Conservation (phyloP, 2,329 filamentous ascomycete genomes). For the Grosmannia serpens region DNA sequence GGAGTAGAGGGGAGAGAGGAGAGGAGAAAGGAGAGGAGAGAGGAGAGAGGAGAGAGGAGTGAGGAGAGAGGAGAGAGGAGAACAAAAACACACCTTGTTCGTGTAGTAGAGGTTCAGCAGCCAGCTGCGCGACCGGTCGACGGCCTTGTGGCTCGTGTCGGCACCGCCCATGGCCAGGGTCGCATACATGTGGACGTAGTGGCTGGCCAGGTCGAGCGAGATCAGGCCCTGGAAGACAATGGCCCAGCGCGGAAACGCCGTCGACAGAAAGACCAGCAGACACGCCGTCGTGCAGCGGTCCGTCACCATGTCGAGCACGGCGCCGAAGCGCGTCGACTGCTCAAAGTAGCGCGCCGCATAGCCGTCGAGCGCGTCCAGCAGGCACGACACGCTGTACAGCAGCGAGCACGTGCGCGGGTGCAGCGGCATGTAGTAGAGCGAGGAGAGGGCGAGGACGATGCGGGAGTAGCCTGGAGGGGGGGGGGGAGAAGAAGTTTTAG, state of each 20-base stretch:
- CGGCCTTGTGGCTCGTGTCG: constrained; percentile 80
- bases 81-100: constrained; percentile 76
- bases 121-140: constrained; percentile 79
- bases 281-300: constrained; percentile 95
- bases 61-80: no score
- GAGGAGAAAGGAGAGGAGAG: no score
- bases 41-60: no score
- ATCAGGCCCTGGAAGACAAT: constrained; percentile 93
- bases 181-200: constrained; percentile 99
- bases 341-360: constrained; percentile 81
- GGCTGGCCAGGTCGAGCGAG: constrained; percentile 82
- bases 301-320: constrained; percentile 97
- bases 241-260: constrained; percentile 87
- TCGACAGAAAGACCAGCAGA: constrained; percentile 85
- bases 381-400: constrained; percentile 85
- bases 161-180: constrained; percentile 78
- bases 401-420: constrained; percentile 92
- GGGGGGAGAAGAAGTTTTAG: neutral
- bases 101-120: constrained; percentile 93
- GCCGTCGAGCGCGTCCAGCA: constrained; percentile 91
- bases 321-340: constrained; percentile 91
- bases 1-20: no score
- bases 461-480: constrained; percentile 54
- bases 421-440: constrained; percentile 97
- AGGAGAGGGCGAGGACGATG: constrained; percentile 73